phyloP scores from a whole-genome alignment of 1,139 yeast species.

The Pichia sp. region DNA sequence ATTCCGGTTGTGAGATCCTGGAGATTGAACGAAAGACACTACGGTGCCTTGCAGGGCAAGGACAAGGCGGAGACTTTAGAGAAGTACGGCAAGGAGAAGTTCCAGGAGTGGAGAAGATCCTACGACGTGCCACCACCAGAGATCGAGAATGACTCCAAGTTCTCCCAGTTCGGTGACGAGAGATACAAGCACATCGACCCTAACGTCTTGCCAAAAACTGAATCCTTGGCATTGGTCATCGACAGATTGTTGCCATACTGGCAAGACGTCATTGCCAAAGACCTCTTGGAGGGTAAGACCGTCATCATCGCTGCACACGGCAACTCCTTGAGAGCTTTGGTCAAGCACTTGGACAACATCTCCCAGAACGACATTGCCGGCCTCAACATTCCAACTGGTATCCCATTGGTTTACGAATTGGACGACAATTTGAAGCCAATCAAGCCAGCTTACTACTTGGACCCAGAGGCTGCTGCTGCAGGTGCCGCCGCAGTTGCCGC shows the following conservation, averaged over 20 bases:
- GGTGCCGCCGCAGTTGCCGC: conserved; percentile 99
- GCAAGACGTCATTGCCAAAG: conserved; percentile 89
- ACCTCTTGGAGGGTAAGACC: conserved; percentile 81
- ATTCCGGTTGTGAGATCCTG: conserved; percentile 93
- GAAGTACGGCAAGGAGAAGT: conserved; percentile 84
- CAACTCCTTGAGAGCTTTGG: conserved; percentile 95
- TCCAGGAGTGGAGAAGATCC: conserved; percentile 98
- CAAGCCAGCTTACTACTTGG: conserved; percentile 93
- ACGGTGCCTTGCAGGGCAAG: conserved; percentile 98
- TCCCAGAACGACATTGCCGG: conserved; percentile 91
- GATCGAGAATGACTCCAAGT: conserved; percentile 73
- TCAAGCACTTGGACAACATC: conserved; percentile 92
- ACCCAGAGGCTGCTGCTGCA: conserved; percentile 99
- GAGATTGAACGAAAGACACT: conserved; percentile 99
- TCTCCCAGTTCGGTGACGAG: conserved; percentile 79
- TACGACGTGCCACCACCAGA: conserved; percentile 96
- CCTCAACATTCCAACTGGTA: conserved; percentile 97
- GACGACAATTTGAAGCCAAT: conserved; percentile 83
- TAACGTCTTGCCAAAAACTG: conserved; percentile 85
- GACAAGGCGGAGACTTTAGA: conserved; percentile 93
- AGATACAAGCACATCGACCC: conserved; percentile 85
- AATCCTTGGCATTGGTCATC: conserved; percentile 90
- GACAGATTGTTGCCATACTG: conserved; percentile 98
- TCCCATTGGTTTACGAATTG: conserved; percentile 95
- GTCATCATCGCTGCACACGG: conserved; percentile 97